phyloP scores from a whole-genome alignment of 1,139 yeast genomes.

The Spathaspora sp. region DNA sequence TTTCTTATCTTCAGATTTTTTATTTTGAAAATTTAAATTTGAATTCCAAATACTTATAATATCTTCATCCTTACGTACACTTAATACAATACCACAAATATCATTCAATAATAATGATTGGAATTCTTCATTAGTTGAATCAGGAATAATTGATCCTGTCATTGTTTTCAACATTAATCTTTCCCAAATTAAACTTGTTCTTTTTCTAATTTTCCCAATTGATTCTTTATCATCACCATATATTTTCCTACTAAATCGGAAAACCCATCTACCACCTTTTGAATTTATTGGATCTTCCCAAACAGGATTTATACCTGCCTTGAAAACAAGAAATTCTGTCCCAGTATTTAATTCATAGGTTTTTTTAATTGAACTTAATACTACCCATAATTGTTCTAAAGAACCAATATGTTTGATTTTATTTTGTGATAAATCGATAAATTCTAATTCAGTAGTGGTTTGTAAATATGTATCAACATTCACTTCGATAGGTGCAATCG shows the following conservation, averaged over 20 bases:
- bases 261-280: slow-evolving; percentile 68
- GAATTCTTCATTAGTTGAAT: slow-evolving; percentile 27
- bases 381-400: slow-evolving; percentile 64
- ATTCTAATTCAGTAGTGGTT: slow-evolving; percentile 40
- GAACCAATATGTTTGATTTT: slow-evolving; percentile 43
- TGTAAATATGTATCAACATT: slow-evolving; percentile 41
- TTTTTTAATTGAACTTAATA: slow-evolving; percentile 47
- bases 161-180: slow-evolving; percentile 44
- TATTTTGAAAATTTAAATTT: slow-evolving; percentile 37
- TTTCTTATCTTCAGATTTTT: slow-evolving; percentile 18
- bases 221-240: slow-evolving; percentile 17
- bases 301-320: slow-evolving; percentile 64
- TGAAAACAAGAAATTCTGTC: slow-evolving; percentile 60
- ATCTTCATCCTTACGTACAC: slow-evolving; percentile 52
- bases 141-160: slow-evolving; percentile 46
- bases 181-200: slow-evolving; percentile 54
- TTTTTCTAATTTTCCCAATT: slow-evolving; percentile 26
- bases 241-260: slow-evolving; percentile 44
- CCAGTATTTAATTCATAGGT: slow-evolving; percentile 52
- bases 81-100: slow-evolving; percentile 52
- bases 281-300: slow-evolving; percentile 71
- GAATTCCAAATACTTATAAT: slow-evolving; percentile 56
- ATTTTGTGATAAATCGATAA: slow-evolving; percentile 22
- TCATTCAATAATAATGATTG: slow-evolving; percentile 42
- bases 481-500: slow-evolving; percentile 5